Evolutionary conservation across 441 rosid genomes (phyloP), one percentile per base, ranked within the genome.

Genomic region (Breynia disticha): DNA sequence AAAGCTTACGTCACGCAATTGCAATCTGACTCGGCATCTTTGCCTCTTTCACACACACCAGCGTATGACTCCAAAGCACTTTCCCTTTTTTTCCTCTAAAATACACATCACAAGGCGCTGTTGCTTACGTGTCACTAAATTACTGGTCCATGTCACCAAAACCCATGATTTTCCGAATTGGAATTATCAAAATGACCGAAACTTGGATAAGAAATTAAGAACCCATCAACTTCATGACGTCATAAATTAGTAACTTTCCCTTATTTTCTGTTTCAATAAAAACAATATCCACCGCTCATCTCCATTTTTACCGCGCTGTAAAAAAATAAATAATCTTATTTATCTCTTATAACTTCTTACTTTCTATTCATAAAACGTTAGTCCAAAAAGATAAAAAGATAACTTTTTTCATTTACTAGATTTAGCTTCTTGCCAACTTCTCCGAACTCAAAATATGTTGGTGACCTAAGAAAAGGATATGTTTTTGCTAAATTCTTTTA

Each of bases 141-240:
- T 1, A 61, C 16, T 20, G 62, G 66, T n/a, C 56, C 72, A 57
- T 19, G 64, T 70, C 68, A 60, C 38, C 51, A 9, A 16, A 56
- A n/a, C 1, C 50, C 55, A 5, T 6, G 18, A 48, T 54, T 54
- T 46, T 35, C 12, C 24, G 58, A 7, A 19, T 32, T 20, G 24
- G 11, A 14, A 8, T n/a, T 15, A 19, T 59, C 64, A 57, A 60
- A 57, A 52, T 18, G n/a, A 21, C 55, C 67, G 67, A 54, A 50
- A 1, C 47, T 10, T 1, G 55, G 78, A 73, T 64, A 73, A 45
- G 75, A 69, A 64, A 57, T 32, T 63, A 15, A 15, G 11, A 38
- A 12, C 3, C 44, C 44, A 5, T 37, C 41, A 37, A 37, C 11
- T 37, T 37, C 11, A 1, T 57, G 55, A 19, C 64, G 51, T 69